Percentiles rank a stretch among this genome's conserved stretches.
Conservation (phyloP, 805 yeast genomes). For the Schwanniomyces polymorphus region DNA sequence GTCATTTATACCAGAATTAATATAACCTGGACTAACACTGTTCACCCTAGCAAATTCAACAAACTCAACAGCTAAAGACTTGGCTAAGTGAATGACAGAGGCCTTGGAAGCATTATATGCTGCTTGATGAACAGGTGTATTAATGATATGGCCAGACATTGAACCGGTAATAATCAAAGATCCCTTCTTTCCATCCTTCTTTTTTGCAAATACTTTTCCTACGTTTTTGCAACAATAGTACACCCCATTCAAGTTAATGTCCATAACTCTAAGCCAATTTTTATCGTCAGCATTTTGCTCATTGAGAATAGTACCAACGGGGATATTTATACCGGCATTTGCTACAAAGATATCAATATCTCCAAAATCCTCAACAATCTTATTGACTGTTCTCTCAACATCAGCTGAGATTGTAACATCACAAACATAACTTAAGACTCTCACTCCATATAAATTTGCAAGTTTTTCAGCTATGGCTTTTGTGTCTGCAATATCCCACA, state of each 20-base stretch:
- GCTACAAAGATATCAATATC: conserved; percentile 82
- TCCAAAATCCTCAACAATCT: conserved; percentile 69
- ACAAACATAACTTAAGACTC: conserved; percentile 64
- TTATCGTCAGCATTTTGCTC: conserved; percentile 31
- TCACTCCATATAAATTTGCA: conserved; percentile 59
- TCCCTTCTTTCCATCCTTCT: conserved; percentile 35
- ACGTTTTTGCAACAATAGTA: conserved; percentile 44
- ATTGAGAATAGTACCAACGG: conserved; percentile 51
- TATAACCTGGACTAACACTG: conserved; percentile 45
- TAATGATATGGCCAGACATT: conserved; percentile 48
- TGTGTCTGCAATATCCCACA: conserved; percentile 43
- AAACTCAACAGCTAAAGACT: conserved; percentile 48
- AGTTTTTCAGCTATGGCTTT: conserved; percentile 63
- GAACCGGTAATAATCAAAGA: conserved; percentile 46
- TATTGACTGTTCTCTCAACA: conserved; percentile 50
- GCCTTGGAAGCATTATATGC: conserved; percentile 50
- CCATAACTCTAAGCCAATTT: conserved; percentile 34
- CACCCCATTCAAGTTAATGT: conserved; percentile 41
- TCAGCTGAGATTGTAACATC: conserved; percentile 48
- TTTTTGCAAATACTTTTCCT: conserved; percentile 34
- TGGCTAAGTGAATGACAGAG: conserved; percentile 41
- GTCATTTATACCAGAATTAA: conserved; percentile 38
- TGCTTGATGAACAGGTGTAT: conserved; percentile 46
- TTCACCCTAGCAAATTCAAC: conserved; percentile 47
- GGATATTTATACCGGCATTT: conserved; percentile 88